Evolutionary conservation across 352 stramenopile species (phyloP).

Genomic region (Phytopythium ostracodes): DNA sequence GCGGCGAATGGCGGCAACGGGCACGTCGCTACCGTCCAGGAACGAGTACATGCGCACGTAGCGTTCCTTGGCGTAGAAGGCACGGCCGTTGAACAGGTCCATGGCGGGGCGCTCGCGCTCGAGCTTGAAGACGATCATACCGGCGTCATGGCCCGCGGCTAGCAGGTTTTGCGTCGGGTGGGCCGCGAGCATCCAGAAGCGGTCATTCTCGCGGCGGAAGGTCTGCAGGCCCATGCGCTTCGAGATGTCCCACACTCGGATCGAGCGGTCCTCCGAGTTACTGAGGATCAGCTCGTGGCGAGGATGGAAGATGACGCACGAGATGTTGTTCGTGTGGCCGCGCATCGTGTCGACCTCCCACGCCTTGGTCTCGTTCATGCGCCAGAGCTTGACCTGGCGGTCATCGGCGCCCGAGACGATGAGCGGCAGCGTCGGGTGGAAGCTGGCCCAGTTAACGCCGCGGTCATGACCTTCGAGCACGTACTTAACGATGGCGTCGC

Average conservation of each 20-base stretch:
- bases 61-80: slow-evolving; percentile 97
- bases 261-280: slow-evolving; percentile 99
- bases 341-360: slow-evolving; percentile 99
- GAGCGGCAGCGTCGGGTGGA: slow-evolving; percentile 98
- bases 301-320: slow-evolving; percentile 99
- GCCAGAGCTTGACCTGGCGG: slow-evolving; percentile 99
- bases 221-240: slow-evolving; percentile 99
- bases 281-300: slow-evolving; percentile 99
- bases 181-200: slow-evolving; percentile 98
- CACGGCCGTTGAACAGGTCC: slow-evolving; percentile 75
- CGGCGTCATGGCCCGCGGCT: slow-evolving; percentile 98
- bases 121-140: slow-evolving; percentile 99
- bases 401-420: slow-evolving; percentile 99
- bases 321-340: slow-evolving; percentile 99
- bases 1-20: slow-evolving; percentile 65
- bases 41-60: slow-evolving; percentile 98
- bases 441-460: slow-evolving; percentile 99
- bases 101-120: slow-evolving; percentile 96
- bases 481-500: slow-evolving; percentile 99
- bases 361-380: slow-evolving; percentile 99
- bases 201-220: slow-evolving; percentile 98
- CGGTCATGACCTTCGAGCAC: slow-evolving; percentile 99
- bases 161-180: slow-evolving; percentile 98
- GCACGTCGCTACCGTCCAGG: slow-evolving; percentile 68
- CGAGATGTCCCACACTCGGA: slow-evolving; percentile 99